phyloP scores from a whole-genome alignment of 2,329 filamentous ascomycete genomes.

The Madurella fahalii region DNA sequence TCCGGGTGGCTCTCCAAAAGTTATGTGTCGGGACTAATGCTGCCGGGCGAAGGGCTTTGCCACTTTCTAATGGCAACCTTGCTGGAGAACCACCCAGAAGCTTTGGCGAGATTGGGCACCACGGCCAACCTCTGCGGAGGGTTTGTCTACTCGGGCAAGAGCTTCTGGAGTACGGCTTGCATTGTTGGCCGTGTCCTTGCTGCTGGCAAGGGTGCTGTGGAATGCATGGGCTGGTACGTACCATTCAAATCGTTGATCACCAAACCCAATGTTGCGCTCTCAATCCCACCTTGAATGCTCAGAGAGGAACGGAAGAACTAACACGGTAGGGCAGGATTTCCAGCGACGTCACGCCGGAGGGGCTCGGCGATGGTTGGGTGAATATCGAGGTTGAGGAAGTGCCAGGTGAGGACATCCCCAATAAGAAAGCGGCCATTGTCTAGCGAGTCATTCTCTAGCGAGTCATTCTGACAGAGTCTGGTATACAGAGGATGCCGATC shows the following conservation, averaged over 20 bases:
- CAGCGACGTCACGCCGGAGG: constrained; percentile 52
- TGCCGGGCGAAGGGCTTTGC: constrained; percentile 59
- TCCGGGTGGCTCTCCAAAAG: constrained; percentile 66
- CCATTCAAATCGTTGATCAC: not conserved
- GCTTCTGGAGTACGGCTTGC: constrained; percentile 66
- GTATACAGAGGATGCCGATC: constrained; percentile 44
- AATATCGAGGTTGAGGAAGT: constrained; percentile 54
- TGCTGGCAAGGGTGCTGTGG: constrained; percentile 56
- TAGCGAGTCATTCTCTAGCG: no score
- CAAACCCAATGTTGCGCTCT: not conserved
- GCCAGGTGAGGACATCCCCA: constrained; percentile 39
- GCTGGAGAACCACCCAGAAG: constrained; percentile 59
- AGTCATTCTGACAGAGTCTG: constrained; percentile 14
- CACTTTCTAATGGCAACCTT: constrained; percentile 64
- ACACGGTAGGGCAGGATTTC: constrained; percentile 42
- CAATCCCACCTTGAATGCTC: not conserved
- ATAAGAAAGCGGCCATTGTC: not conserved
- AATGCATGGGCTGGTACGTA: constrained; percentile 58
- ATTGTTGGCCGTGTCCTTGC: constrained; percentile 62
- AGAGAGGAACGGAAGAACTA: not conserved
- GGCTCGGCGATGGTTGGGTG: constrained; percentile 53
- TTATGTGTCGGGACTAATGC: constrained; percentile 60
- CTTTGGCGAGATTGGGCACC: constrained; percentile 54
- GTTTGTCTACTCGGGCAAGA: constrained; percentile 59
- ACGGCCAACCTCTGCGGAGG: constrained; percentile 61